Evolutionary conservation across 441 rosid genomes (phyloP).

Genomic region (Sinapis alba): DNA sequence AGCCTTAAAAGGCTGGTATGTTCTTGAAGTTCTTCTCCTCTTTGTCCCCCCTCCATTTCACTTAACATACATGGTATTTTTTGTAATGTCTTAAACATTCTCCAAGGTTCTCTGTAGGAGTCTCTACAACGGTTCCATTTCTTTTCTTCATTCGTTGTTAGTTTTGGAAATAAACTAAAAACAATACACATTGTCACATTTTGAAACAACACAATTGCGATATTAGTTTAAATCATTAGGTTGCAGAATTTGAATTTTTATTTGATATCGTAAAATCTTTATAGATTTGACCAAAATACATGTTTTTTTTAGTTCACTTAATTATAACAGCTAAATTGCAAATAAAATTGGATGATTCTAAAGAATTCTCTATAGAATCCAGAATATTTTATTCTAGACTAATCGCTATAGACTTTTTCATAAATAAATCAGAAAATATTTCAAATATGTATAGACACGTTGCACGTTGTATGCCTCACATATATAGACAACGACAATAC

Average conservation of each 20-base stretch:
- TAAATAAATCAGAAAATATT: not conserved
- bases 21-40: slow-evolving; percentile 6
- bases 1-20: slow-evolving; percentile 17
- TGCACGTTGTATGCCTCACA: slow-evolving; percentile 20
- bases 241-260: not conserved
- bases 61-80: not conserved
- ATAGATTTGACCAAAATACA: not conserved
- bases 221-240: not conserved
- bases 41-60: not conserved
- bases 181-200: not conserved
- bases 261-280: not conserved
- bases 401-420: not conserved
- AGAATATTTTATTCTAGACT: not conserved
- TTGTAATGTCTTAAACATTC: not conserved
- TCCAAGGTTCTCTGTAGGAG: not conserved
- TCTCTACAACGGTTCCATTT: slow-evolving; percentile 4
- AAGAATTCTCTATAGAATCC: not conserved
- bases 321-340: not conserved
- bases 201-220: not conserved
- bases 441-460: slow-evolving; percentile 16
- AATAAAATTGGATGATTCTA: not conserved
- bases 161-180: not conserved
- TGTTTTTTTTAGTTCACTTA: not conserved
- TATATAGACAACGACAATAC: slow-evolving; percentile 5
- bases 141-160: not conserved